Percentiles rank a stretch among this genome's conserved stretches.
phyloP scores from a whole-genome alignment of 345 rosid genomes.

The Nasturtium officinale region DNA sequence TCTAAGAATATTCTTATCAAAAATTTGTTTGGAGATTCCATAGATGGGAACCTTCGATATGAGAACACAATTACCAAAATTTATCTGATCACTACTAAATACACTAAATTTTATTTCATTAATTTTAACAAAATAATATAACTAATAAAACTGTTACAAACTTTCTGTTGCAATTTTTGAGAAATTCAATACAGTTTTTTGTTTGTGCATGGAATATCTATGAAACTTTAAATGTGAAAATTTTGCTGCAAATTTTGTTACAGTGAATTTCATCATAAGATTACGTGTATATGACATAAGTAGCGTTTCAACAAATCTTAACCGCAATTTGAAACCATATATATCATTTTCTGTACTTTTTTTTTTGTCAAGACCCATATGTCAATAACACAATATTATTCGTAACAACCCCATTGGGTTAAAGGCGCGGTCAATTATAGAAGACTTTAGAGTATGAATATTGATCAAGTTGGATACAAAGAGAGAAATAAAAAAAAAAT shows the following conservation, averaged over 20 bases:
- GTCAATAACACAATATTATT: neutral
- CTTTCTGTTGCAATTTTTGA: neutral
- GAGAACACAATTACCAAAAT: neutral
- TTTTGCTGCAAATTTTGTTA: neutral
- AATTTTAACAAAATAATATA: too few species aligned
- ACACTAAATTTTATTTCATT: neutral
- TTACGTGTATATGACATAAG: neutral
- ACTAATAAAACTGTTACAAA: neutral
- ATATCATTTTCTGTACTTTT: neutral
- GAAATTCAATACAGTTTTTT: neutral
- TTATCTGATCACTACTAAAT: neutral
- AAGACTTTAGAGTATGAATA: slow-evolving; percentile 33
- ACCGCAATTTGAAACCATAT: slow-evolving; percentile 2
- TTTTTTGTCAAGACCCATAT: neutral
- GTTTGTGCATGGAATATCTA: neutral
- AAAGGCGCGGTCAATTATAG: slow-evolving; percentile 27
- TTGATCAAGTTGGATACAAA: slow-evolving; percentile 39
- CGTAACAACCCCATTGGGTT: slow-evolving; percentile 26
- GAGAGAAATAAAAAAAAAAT: slow-evolving; percentile 33
- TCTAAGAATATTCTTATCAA: neutral
- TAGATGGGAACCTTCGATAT: too few species aligned
- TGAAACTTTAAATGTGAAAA: neutral
- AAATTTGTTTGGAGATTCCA: neutral
- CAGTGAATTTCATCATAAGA: neutral
- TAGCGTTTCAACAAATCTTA: neutral